Evolutionary conservation across 305 asterid species (phyloP).

Genomic region (Fraxinus sp.): DNA sequence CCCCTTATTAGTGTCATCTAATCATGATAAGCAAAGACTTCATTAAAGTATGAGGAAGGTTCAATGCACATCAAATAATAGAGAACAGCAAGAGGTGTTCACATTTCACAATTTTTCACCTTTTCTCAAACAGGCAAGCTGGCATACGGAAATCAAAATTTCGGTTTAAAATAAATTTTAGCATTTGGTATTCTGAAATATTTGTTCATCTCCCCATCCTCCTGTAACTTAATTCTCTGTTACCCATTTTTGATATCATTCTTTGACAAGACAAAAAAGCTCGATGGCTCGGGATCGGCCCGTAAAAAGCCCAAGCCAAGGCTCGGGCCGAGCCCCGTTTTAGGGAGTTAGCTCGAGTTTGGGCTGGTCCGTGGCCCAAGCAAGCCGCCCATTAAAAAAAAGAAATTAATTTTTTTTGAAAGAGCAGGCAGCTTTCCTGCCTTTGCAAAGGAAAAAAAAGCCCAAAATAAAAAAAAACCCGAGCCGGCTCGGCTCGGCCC

Average conservation of each 20-base stretch:
- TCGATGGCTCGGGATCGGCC: no score
- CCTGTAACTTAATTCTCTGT: not conserved
- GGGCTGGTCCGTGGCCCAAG: no score
- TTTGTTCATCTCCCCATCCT: not conserved
- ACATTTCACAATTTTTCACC: not conserved
- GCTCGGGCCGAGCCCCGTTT: no score
- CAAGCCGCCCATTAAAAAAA: no score
- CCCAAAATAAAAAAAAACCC: no score
- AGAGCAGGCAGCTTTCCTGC: no score
- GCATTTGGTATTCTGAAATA: not conserved
- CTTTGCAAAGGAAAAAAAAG: no score
- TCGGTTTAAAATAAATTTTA: no score
- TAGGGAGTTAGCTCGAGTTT: no score
- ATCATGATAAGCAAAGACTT: slow-evolving; percentile 8
- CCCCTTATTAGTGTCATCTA: slow-evolving; percentile 87
- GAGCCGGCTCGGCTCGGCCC: no score
- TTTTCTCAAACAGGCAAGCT: not conserved
- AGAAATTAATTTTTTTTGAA: no score
- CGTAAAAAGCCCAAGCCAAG: no score
- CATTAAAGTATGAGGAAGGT: slow-evolving; percentile 20
- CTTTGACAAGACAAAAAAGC: not conserved
- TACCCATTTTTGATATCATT: not conserved
- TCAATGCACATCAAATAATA: slow-evolving; percentile 9
- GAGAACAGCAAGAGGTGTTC: not conserved
- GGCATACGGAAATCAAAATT: not conserved